phyloP scores from a whole-genome alignment of 2,329 filamentous ascomycete species.

The Calonectria henricotiae region DNA sequence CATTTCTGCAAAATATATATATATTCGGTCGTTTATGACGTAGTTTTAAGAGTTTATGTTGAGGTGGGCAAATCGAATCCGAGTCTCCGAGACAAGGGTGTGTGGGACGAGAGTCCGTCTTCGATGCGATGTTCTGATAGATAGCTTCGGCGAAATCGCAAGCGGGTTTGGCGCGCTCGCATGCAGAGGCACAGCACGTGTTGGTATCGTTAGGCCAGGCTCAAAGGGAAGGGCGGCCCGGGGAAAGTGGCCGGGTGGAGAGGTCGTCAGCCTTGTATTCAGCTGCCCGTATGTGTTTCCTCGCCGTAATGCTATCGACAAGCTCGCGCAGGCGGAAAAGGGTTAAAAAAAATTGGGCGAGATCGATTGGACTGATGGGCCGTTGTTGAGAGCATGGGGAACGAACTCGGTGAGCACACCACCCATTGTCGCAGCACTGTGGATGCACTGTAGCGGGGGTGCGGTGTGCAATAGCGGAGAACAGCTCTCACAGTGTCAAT shows the following conservation, averaged over 20 bases:
- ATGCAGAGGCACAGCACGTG: slow-evolving; percentile 31
- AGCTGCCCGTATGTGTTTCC: slow-evolving; percentile 9
- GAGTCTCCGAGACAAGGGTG: neutral
- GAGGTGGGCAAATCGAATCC: neutral
- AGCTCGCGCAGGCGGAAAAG: slow-evolving; percentile 35
- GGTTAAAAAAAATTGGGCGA: slow-evolving; percentile 36
- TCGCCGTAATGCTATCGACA: slow-evolving; percentile 44
- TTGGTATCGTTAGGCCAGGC: slow-evolving; percentile 20
- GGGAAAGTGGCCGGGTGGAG: slow-evolving; percentile 43
- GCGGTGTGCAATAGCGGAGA: neutral
- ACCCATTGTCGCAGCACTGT: slow-evolving; percentile 41
- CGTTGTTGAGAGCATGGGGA: slow-evolving; percentile 44
- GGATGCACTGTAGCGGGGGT: neutral
- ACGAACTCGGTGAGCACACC: slow-evolving; percentile 29
- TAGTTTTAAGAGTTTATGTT: neutral
- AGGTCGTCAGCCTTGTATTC: slow-evolving; percentile 47
- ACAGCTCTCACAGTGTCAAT: slow-evolving; percentile 40
- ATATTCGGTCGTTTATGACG: neutral
- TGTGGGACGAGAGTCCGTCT: neutral
- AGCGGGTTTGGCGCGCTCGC: neutral
- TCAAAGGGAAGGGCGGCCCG: slow-evolving; percentile 12
- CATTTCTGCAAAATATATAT: slow-evolving; percentile 41
- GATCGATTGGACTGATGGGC: slow-evolving; percentile 49
- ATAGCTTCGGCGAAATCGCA: neutral
- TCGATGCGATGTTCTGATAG: neutral